Base-by-base conservation (phyloP, 495 filamentous ascomycete genomes). In the Penicillium odoratum region DNA sequence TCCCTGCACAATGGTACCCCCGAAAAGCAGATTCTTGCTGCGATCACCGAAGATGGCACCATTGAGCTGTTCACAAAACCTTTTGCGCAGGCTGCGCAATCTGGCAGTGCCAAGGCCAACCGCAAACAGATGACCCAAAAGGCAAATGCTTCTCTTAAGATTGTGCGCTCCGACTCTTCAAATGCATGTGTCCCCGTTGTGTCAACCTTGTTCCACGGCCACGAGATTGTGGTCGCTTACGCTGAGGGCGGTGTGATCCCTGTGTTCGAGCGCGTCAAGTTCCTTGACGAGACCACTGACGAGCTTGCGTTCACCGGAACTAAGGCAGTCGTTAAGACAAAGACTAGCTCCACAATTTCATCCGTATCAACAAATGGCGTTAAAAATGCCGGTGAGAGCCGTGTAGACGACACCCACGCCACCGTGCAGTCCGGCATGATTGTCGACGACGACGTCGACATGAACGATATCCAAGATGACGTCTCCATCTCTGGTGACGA, bases 391-490 rank as follows among this genome's bases (percentile, higher is more conserved):
- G 82, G 78, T 42, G 81, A 87, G 59, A 77, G 64, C 54, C 81
- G 80, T 34, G 85, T 96, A 45, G 85, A 96, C 70, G 91, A 96
- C 67, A 85, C 88, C 15, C 83, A 76, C 53, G 78, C 89, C 42
- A 81, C 87, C 5, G 88, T 97, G n/a, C 62, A 74, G 60, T 63
- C 69, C 45, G 77, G 77, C 18, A 68, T 71, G 44, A 51, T 70
- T 47, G 67, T 68, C 21, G 73, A 75, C 44, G 77, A 76, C 48
- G 74, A 82, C 49, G 64, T 78, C 10, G 72, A 79, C 36, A 87
- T 85, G 78, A 70, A 81, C 53, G 81, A 85, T 57, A 65, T 64
- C 44, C 58, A 67, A 65, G 75, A 72, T 36, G 70, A 68, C 36
- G 68, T 56, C 16, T 76, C 73, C 30, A 61, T 64, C 8, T 73